Evolutionary conservation across 129 eudicot genomes (phyloP).

Genomic region (Dittrichia graveolens): DNA sequence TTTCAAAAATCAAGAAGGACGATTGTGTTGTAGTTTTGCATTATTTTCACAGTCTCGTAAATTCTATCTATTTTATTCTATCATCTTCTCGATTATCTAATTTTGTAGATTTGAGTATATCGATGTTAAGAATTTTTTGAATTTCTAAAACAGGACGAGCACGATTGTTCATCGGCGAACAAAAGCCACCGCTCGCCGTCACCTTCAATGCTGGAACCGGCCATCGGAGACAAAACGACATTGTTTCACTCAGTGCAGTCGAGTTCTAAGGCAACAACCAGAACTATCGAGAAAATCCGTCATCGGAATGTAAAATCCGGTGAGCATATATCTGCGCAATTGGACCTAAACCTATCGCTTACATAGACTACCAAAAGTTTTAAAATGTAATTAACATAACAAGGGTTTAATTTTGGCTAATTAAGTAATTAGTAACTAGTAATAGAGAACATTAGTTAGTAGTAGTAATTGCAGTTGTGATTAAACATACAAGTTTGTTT

Average conservation of each 20-base stretch:
- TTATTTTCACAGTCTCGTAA: background rate
- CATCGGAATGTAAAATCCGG: constrained; percentile 4
- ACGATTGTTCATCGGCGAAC: constrained; percentile 31
- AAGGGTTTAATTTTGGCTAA: background rate
- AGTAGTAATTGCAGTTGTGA: background rate
- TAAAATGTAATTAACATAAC: background rate
- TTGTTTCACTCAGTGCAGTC: constrained; percentile 20
- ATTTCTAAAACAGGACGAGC: constrained; percentile 26
- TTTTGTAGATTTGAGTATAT: background rate
- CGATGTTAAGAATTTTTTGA: background rate
- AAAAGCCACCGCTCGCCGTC: background rate
- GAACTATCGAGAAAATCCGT: constrained; percentile 9
- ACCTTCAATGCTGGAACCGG: background rate
- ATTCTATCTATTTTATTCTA: background rate
- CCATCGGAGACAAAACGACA: constrained; percentile 4
- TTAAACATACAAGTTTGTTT: background rate
- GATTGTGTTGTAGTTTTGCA: too few species aligned
- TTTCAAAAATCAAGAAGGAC: too few species aligned
- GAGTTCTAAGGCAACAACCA: background rate
- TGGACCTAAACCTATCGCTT: constrained; percentile 7
- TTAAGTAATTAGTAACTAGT: background rate
- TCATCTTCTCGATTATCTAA: too few species aligned
- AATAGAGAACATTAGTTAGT: too few species aligned
- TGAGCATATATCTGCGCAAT: background rate
- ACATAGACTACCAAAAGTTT: constrained; percentile 6